Evolutionary conservation across 164 flowering plant species (phyloP).

Genomic region (Platanus orientalis): DNA sequence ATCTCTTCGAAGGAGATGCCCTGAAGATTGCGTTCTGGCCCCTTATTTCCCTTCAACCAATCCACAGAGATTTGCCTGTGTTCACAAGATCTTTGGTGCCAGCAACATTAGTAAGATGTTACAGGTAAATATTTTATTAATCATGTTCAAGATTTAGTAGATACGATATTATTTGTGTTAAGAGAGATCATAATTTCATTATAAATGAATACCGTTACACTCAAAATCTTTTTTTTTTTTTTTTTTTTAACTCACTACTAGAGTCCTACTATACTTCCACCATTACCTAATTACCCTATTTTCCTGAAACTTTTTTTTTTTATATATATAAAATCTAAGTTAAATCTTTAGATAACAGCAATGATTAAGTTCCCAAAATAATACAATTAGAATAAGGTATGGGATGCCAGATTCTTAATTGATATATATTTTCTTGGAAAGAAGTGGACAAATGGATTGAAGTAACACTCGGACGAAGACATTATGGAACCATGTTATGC

Average conservation of each 20-base stretch:
- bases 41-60: slow-evolving; percentile 29
- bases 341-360: not conserved
- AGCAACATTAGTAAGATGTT: slow-evolving; percentile 27
- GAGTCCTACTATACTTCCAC: no score
- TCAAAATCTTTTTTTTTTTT: not conserved
- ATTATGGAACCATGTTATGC: no score
- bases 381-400: no score
- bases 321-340: not conserved
- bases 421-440: no score
- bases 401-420: no score
- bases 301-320: not conserved
- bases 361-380: not conserved
- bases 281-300: no score
- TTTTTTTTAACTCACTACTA: not conserved
- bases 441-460: no score
- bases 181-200: no score
- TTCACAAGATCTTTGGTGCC: slow-evolving; percentile 33
- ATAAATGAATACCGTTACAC: no score
- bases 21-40: slow-evolving; percentile 26
- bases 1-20: slow-evolving; percentile 24
- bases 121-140: slow-evolving; percentile 10
- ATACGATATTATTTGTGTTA: no score
- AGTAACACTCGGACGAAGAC: no score
- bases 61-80: slow-evolving; percentile 28
- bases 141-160: no score